phyloP scores from a whole-genome alignment of 2,329 filamentous ascomycete genomes.

The Didymella keratinophila region DNA sequence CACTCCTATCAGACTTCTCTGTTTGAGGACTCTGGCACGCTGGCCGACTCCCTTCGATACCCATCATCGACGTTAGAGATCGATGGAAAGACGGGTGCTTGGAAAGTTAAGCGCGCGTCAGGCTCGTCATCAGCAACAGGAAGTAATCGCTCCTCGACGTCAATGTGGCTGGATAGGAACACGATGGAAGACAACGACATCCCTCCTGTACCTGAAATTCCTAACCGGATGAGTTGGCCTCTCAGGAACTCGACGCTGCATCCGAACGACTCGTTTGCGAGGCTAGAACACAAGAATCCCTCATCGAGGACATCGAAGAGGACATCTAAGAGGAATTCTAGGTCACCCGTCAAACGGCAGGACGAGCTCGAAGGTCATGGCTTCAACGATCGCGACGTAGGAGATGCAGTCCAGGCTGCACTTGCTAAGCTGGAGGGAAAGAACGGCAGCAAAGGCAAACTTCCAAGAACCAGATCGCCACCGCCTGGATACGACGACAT shows the following conservation, averaged over 20 bases:
- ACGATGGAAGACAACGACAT: constrained; percentile 24
- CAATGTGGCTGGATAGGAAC: constrained; percentile 30
- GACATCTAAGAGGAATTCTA: constrained; percentile 10
- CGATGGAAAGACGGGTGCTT: constrained; percentile 41
- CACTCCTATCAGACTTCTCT: constrained; percentile 41
- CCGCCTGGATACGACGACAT: constrained; percentile 14
- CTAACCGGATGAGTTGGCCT: constrained; percentile 19
- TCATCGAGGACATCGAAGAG: background rate
- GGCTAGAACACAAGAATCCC: constrained; percentile 26
- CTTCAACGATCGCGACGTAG: constrained; percentile 29
- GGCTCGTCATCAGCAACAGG: constrained; percentile 21
- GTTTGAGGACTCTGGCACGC: constrained; percentile 43
- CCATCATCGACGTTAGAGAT: constrained; percentile 44
- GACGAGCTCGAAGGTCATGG: constrained; percentile 31
- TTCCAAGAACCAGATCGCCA: constrained; percentile 10
- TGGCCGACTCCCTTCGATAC: constrained; percentile 46
- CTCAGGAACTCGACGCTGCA: constrained; percentile 9
- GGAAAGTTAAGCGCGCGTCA: constrained; percentile 44
- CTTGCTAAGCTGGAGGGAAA: constrained; percentile 33
- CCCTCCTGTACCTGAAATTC: constrained; percentile 41
- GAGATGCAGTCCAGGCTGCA: constrained; percentile 31
- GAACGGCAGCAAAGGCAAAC: constrained; percentile 18
- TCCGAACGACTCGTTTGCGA: constrained; percentile 16
- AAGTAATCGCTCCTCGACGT: constrained; percentile 21
- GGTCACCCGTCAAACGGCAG: constrained; percentile 11